Conservation (phyloP, 495 filamentous ascomycete species). For the Niebla homalea region DNA sequence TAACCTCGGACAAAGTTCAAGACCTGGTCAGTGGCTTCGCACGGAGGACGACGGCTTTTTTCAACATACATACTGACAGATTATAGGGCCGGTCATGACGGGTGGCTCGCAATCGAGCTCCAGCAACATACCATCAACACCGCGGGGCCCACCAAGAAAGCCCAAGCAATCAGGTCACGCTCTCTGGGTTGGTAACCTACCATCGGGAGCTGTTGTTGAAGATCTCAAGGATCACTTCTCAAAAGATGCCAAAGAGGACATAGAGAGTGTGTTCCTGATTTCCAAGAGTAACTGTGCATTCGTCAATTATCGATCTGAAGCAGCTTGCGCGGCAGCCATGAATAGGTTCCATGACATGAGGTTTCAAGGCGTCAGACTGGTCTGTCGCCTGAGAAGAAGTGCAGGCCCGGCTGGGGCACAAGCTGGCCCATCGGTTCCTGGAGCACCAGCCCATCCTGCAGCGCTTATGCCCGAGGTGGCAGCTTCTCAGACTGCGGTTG, state of each 20-base stretch:
- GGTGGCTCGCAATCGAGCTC: constrained; percentile 14
- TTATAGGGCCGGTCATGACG: constrained; percentile 3
- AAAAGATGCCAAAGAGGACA: constrained; percentile 56
- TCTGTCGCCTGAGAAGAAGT: constrained; percentile 67
- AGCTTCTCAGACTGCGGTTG: constrained; percentile 16
- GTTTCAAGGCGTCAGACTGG: constrained; percentile 78
- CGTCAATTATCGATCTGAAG: constrained; percentile 84
- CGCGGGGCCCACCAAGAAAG: constrained; percentile 81
- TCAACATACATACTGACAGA: constrained; percentile 1
- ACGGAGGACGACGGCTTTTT: too few relatives aligned
- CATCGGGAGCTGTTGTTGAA: constrained; percentile 63
- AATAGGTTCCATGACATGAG: constrained; percentile 79
- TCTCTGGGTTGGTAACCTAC: constrained; percentile 93
- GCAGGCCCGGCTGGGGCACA: constrained; percentile 24
- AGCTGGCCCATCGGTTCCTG: constrained; percentile 32
- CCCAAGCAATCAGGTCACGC: constrained; percentile 89
- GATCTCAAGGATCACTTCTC: constrained; percentile 87
- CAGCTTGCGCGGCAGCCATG: constrained; percentile 63
- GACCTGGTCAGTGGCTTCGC: too few relatives aligned
- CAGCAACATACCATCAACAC: constrained; percentile 32
- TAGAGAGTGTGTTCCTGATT: constrained; percentile 88
- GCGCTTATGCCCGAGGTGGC: constrained; percentile 17
- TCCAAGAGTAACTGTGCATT: constrained; percentile 98
- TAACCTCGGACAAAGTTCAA: too few relatives aligned
- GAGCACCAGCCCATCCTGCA: constrained; percentile 42